Conservation (phyloP, 768 basidiomycete species). For the Russula foetens region DNA sequence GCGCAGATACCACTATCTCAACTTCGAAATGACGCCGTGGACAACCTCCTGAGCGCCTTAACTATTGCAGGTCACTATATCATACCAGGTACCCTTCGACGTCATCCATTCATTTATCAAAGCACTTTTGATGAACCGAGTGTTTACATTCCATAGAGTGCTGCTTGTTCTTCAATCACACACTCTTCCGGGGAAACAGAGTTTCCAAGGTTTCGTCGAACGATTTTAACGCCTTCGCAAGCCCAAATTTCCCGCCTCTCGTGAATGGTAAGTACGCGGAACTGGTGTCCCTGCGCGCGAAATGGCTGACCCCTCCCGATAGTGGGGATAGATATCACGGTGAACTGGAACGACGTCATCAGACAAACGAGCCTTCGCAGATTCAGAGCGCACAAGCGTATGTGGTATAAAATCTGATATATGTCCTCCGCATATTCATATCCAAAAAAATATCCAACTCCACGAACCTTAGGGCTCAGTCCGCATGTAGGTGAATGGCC, state of each 20-base stretch:
- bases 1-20: slow-evolving; percentile 91
- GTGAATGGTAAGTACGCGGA: slow-evolving; percentile 53
- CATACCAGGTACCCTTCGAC: slow-evolving; percentile 59
- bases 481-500: slow-evolving; percentile 65
- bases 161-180: slow-evolving; percentile 85
- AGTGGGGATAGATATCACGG: slow-evolving; percentile 87
- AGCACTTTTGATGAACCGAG: neutral
- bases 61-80: slow-evolving; percentile 86
- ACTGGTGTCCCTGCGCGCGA: neutral
- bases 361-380: slow-evolving; percentile 71
- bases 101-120: neutral
- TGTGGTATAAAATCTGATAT: neutral
- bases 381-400: slow-evolving; percentile 78
- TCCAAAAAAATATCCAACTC: neutral
- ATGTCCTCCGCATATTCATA: neutral
- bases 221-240: slow-evolving; percentile 76
- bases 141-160: slow-evolving; percentile 54
- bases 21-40: slow-evolving; percentile 88
- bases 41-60: slow-evolving; percentile 85
- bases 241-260: slow-evolving; percentile 76
- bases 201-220: slow-evolving; percentile 78
- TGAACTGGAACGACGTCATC: slow-evolving; percentile 85
- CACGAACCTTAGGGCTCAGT: slow-evolving; percentile 51
- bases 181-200: slow-evolving; percentile 77
- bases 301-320: neutral